Percentiles rank a stretch among this genome's conserved stretches.
phyloP scores from a whole-genome alignment of 1,284 basidiomycete genomes.

The Boletus smithii region DNA sequence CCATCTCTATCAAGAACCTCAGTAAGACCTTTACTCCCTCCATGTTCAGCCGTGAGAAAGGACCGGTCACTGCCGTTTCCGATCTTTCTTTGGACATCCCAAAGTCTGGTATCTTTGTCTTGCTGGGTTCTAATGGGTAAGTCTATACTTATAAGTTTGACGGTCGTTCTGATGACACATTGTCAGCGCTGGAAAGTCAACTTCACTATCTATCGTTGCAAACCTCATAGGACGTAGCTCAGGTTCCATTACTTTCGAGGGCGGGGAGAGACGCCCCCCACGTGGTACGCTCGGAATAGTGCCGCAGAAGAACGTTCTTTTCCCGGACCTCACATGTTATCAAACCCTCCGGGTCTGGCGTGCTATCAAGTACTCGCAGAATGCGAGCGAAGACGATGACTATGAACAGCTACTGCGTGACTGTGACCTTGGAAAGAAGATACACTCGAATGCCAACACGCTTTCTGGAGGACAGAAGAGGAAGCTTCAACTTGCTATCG shows the following conservation, averaged over 20 bases:
- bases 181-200: slow-evolving; percentile 75
- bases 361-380: slow-evolving; percentile 61
- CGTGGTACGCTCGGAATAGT: slow-evolving; percentile 72
- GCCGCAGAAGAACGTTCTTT: slow-evolving; percentile 80
- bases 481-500: slow-evolving; percentile 77
- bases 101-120: slow-evolving; percentile 67
- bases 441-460: slow-evolving; percentile 60
- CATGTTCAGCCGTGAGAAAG: slow-evolving; percentile 37
- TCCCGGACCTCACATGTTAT: slow-evolving; percentile 70
- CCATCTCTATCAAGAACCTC: slow-evolving; percentile 60
- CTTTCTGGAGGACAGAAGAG: slow-evolving; percentile 80
- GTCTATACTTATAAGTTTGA: slow-evolving; percentile 17
- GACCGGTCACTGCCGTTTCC: slow-evolving; percentile 54
- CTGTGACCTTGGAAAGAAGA: slow-evolving; percentile 70
- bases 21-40: slow-evolving; percentile 54
- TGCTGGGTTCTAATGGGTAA: slow-evolving; percentile 71
- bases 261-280: slow-evolving; percentile 47
- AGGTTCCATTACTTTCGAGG: slow-evolving; percentile 64
- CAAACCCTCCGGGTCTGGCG: slow-evolving; percentile 74
- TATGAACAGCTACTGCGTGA: slow-evolving; percentile 60
- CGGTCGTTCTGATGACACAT: slow-evolving; percentile 6
- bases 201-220: slow-evolving; percentile 63
- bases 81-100: slow-evolving; percentile 67
- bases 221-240: slow-evolving; percentile 56
- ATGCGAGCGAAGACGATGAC: slow-evolving; percentile 39